phyloP scores from a whole-genome alignment of 805 yeast genomes.

The Lipomyces kockii region DNA sequence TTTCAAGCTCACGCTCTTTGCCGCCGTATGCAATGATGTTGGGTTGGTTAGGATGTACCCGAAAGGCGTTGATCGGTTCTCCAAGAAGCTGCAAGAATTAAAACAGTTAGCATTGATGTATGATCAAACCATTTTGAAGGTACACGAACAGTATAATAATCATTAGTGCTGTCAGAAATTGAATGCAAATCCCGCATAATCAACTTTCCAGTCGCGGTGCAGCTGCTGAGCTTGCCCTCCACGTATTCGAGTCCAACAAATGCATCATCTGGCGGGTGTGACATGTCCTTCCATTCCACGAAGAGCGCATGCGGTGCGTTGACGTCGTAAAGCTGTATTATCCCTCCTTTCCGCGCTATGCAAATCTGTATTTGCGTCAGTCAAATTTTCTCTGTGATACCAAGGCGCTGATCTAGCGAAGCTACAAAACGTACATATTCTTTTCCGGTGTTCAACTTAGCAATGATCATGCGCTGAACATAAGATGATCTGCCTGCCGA shows the following conservation, averaged over 20 bases:
- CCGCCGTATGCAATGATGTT: slow-evolving; percentile 83
- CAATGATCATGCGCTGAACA: slow-evolving; percentile 32
- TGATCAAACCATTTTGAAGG: not conserved
- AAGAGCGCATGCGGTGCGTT: slow-evolving; percentile 32
- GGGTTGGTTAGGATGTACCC: slow-evolving; percentile 53
- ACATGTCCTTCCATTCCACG: slow-evolving; percentile 27
- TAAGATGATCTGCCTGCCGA: slow-evolving; percentile 47
- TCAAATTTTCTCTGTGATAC: not conserved
- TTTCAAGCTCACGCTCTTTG: slow-evolving; percentile 71
- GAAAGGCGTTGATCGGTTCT: slow-evolving; percentile 57
- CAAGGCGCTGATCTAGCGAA: not conserved
- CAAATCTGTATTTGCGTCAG: slow-evolving; percentile 22
- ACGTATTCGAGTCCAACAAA: slow-evolving; percentile 37
- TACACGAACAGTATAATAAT: slow-evolving; percentile 17
- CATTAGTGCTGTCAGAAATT: slow-evolving; percentile 15
- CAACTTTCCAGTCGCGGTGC: slow-evolving; percentile 46
- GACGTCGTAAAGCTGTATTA: slow-evolving; percentile 35
- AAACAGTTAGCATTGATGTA: slow-evolving; percentile 24
- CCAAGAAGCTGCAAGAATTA: slow-evolving; percentile 42
- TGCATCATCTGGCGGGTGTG: slow-evolving; percentile 25
- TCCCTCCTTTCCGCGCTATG: slow-evolving; percentile 41
- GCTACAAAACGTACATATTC: slow-evolving; percentile 47
- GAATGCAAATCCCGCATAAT: slow-evolving; percentile 42
- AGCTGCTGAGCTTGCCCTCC: slow-evolving; percentile 34
- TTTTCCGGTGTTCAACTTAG: slow-evolving; percentile 37